Base-by-base conservation (phyloP, 768 basidiomycete genomes). In the Megacollybia marginata region DNA sequence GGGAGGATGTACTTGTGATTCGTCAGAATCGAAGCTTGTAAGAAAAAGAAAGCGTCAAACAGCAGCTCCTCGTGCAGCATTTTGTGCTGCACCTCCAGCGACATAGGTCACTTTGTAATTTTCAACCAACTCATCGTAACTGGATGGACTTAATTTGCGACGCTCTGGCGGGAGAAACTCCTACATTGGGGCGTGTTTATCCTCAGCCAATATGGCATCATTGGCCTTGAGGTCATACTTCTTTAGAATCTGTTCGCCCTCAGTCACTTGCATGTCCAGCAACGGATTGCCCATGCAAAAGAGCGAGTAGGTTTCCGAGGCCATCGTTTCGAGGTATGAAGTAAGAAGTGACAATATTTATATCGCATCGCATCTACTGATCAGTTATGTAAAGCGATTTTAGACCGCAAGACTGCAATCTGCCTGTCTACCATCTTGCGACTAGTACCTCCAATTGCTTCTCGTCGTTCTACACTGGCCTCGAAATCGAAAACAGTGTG, bases 251-350 rank as follows among this genome's bases (percentile, higher is more conserved):
- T 74, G 74, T 62, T 94, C 91, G 46, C 89, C 92, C 54, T 90
- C 76, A 54, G 71, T 80, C 61, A 95, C 92, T 70, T 95, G 93
- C 72, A 99, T 87, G 66, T 99, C 94, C 46, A 98, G 85, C 63
- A 98, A 76, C 59, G 95, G 95, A 69, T 97, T 97, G 40, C 95
- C 95, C 70, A 98, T 71, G 72, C 84, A 90, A 70, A 97, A 92
- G 43, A 97, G 69, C 42, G 75, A 64, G 71, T 40, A 40, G 23
- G 23, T 28, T 28, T 28, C 23, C 2, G 23, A 28, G 23, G 23
- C 23, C 23, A 28, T 28, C 23, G 23, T 28, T 28, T 2, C 23
- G 23, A 28, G 23, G 23, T 28, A 28, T 28, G 23, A 6, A 28
- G 23, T 28, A 28, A 6, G 23, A 28, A 6, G 23, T 28, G 23